These are phyloP conservation scores for Lactarius sp. DNA, from an alignment of 768 basidiomycete species.

Conservation along the genomic window DNA sequence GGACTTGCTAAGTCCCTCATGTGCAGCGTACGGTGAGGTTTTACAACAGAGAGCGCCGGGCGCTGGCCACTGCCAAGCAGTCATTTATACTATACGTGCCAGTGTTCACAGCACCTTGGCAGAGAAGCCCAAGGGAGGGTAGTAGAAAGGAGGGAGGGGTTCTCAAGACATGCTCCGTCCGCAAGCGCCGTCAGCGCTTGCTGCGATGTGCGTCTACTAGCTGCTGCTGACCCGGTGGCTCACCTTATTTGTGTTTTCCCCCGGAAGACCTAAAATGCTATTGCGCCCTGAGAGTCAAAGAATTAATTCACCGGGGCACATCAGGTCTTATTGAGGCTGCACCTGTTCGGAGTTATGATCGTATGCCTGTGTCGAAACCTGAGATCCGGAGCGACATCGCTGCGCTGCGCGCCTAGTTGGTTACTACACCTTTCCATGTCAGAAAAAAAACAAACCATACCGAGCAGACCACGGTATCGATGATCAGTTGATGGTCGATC, in stretches of 20 bases:
- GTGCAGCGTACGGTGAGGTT: not conserved
- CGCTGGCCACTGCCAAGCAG: not conserved
- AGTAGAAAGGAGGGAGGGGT: not conserved
- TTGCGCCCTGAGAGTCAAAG: not conserved
- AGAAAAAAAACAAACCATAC: not conserved
- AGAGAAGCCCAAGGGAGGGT: not conserved
- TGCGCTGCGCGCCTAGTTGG: not conserved
- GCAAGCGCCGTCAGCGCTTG: slow-evolving; percentile 7
- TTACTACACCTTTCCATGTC: not conserved
- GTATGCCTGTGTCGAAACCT: not conserved
- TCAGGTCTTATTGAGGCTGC: not conserved
- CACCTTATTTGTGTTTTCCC: not conserved
- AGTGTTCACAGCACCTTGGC: not conserved
- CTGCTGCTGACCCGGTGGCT: slow-evolving; percentile 4
- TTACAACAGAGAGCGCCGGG: not conserved
- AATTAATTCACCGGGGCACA: not conserved
- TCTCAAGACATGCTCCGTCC: not conserved
- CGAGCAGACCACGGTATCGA: not conserved
- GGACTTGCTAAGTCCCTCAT: not conserved
- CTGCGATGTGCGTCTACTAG: not conserved
- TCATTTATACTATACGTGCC: not conserved
- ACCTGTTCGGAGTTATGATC: not conserved
- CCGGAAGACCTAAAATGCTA: not conserved
- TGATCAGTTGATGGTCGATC: slow-evolving; percentile 1
- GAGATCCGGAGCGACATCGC: not conserved